Evolutionary conservation across 2,329 filamentous ascomycete genomes (phyloP), one percentile per base, ranked within the genome.

Genomic region (Pseudogymnoascus sp.): DNA sequence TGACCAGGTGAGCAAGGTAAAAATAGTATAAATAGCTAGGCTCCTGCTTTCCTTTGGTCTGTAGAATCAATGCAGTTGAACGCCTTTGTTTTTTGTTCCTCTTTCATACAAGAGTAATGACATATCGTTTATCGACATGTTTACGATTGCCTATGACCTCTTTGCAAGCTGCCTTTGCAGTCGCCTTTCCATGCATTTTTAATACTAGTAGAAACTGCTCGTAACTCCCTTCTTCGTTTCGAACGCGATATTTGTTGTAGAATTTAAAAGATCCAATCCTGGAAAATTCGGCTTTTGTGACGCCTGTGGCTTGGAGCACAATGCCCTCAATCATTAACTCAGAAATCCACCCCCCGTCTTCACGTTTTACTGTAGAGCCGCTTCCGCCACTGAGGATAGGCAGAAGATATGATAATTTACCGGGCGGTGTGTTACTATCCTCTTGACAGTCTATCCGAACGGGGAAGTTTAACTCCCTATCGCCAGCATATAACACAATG

Each of bases 391-490:
- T 31, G 11, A 65, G 21, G 31, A 66, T 16, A 14, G 65, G 63
- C 25, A 66, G 16, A 21, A 66, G 65, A 21, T 63, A 39, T 4
- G 3, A 16, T 31, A 19, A 4, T 54, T 31, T 31, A 16, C n/a
- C 14, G 2, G 48, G n/a, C 14, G 3, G 1, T 13, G 14, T 54
- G 25, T 54, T 31, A 4, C 16, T 36, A 21, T 67, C 65, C 36
- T 65, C 62, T 19, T 64, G 60, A 61, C 64, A 67, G 41, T 67
- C 65, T 34, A 64, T 34, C 31, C 54, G 23, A 60, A 67, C 60
- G 14, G 10, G 8, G 61, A 64, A 28, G 6, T 63, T 28, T 25
- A 62, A 19, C 14, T 61, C 16, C 11, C 31, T 16, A 63, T 61
- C 25, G 4, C 48, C 62, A 16, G 23, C 23, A 21, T 45, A 11